A percentile compares a stretch with the other conserved stretches of the same genome.
Conservation (phyloP, 2,329 filamentous ascomycete species). For the Fusarium sp. region DNA sequence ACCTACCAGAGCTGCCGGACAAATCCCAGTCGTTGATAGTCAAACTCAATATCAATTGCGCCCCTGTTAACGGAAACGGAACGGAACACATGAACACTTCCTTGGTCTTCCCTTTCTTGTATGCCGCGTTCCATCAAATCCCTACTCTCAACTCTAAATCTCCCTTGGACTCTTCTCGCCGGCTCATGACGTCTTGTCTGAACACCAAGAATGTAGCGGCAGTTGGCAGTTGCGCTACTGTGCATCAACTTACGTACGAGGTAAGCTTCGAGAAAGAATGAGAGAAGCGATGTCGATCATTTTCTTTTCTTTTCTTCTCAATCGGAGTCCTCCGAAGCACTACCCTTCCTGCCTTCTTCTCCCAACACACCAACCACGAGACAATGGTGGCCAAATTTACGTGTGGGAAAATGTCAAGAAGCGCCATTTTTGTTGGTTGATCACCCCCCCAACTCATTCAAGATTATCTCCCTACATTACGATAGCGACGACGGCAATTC, state of each 20-base stretch:
- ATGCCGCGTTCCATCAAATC: conserved; percentile 5
- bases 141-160: conserved; percentile 16
- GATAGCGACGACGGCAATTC: conserved; percentile 17
- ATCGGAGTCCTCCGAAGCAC: conserved; percentile 5
- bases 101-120: conserved; percentile 2
- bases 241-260: conserved; percentile 21
- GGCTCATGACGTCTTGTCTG: conserved; percentile 13
- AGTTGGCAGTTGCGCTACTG: conserved; percentile 27
- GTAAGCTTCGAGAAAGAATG: conserved; percentile 32
- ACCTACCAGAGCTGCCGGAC: conserved; percentile 16
- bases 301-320: background rate
- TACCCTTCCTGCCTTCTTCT: background rate
- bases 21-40: conserved; percentile 1
- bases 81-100: conserved; percentile 21
- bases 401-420: background rate
- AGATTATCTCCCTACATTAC: conserved; percentile 20
- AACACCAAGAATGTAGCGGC: conserved; percentile 11
- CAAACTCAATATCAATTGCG: conserved; percentile 33
- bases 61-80: conserved; percentile 12
- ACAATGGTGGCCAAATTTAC: conserved; percentile 21
- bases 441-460: conserved; percentile 13
- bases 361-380: conserved; percentile 3
- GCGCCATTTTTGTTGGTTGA: conserved; percentile 30
- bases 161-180: background rate
- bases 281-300: conserved; percentile 25